phyloP scores from a whole-genome alignment of 2,329 filamentous ascomycete genomes.

The Fusarium pseudoanthophilum region DNA sequence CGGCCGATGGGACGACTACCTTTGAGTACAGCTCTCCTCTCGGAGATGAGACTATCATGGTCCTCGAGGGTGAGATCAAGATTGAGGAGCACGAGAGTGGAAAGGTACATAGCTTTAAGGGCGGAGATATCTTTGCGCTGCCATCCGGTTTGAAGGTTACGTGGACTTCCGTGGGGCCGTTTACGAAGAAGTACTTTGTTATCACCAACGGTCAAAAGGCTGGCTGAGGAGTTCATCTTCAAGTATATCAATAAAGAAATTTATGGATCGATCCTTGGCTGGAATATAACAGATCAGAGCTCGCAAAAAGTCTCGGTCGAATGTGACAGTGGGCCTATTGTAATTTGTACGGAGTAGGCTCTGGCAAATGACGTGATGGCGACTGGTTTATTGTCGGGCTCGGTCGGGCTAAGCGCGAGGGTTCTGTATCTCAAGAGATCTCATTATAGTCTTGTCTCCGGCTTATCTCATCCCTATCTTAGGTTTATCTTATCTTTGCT shows the following conservation, averaged over 20 bases:
- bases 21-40: background rate
- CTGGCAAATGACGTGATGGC: no score
- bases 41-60: background rate
- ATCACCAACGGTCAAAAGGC: background rate
- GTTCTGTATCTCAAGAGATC: no score
- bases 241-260: background rate
- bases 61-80: background rate
- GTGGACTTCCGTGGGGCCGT: background rate
- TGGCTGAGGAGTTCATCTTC: background rate
- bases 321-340: no score
- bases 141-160: background rate
- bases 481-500: no score
- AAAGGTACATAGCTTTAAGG: background rate
- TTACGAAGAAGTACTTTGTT: background rate
- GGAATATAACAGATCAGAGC: no score
- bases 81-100: background rate
- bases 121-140: background rate
- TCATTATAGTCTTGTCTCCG: no score
- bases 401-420: no score
- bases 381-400: no score
- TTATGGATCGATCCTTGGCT: background rate
- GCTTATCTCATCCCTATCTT: no score
- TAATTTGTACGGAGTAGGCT: no score
- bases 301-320: no score
- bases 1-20: background rate